phyloP scores from a whole-genome alignment of 139 green algal genomes.

The Micromonas commoda region DNA sequence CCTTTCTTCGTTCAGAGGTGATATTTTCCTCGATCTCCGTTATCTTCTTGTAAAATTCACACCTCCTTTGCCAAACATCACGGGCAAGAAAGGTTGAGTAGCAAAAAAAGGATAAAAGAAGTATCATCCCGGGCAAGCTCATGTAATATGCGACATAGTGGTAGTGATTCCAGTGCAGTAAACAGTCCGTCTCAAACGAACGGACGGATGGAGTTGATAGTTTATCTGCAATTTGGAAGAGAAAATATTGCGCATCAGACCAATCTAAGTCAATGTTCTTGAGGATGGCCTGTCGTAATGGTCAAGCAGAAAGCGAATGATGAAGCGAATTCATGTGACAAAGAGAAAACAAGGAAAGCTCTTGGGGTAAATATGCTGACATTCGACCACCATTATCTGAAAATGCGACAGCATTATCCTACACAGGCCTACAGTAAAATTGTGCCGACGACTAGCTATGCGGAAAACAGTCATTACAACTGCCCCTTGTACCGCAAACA shows the following conservation, averaged over 20 bases:
- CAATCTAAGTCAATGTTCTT: not conserved
- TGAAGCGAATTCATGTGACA: no score
- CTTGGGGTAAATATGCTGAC: no score
- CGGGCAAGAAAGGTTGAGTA: not conserved
- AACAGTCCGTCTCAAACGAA: not conserved
- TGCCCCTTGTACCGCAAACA: not conserved
- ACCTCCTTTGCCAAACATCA: not conserved
- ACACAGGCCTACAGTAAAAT: not conserved
- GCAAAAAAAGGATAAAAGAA: not conserved
- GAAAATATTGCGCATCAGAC: not conserved
- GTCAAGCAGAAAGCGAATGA: no score
- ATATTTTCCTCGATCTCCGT: not conserved
- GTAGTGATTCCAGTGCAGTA: not conserved
- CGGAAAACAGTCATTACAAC: not conserved
- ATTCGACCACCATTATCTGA: not conserved
- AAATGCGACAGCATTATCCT: not conserved
- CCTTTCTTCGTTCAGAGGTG: not conserved
- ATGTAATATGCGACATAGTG: not conserved
- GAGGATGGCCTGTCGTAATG: no score
- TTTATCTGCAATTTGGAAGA: not conserved
- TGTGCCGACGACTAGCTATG: not conserved
- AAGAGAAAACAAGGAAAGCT: no score
- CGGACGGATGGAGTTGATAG: not conserved
- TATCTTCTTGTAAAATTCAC: not conserved
- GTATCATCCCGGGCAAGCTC: not conserved